Base-by-base conservation (phyloP, 768 basidiomycete genomes). In the Suillus clintonianus region DNA sequence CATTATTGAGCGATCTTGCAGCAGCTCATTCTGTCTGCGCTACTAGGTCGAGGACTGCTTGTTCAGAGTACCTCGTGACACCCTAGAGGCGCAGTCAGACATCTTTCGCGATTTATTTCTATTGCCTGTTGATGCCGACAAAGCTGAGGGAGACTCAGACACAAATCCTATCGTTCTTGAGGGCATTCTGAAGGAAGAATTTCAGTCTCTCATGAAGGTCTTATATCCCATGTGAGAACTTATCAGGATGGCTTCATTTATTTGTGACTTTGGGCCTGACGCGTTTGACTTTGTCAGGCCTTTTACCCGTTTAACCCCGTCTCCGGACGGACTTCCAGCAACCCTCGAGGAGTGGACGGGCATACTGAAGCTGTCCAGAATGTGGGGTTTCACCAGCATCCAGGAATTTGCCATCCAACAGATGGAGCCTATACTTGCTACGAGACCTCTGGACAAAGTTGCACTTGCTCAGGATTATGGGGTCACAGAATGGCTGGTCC, bases 361-460 rank as follows among this genome's bases (percentile, higher is more conserved):
- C 0, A 73, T 79, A 24, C 67, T 80, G n/a, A 78, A 78, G 64
- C 68, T 82, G 24, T 69, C 81, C 7, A 75, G 67, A 7, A 76
- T 78, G 69, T 82, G 81, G 78, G 67, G 70, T 47, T 79, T 79
- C 57, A 64, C 69, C 22, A 56, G 63, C 15, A 56, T 81, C 36
- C 72, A 78, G 39, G 59, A 65, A 19, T 63, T 70, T 39, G 78
- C 78, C 5, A 69, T 79, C 17, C 17, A 72, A 5, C 61, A 66
- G 2, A 68, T 83, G 60, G 48, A 22, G 32, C 56, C 41, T 24
- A 22, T 56, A 15, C 24, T 37, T 27, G 37, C 55, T 22, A 11
- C 4, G 9, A 17, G 15, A 17, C 64, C 70, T 22, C 65, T 73
- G 22, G 69, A 74, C 41, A 76, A 73, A 58, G 68, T 81, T 39